A percentile compares a stretch with the other conserved stretches of the same genome.
These are phyloP conservation scores for Isatis lusitanica DNA, from an alignment of 441 rosid genomes.

Conservation along the genomic window DNA sequence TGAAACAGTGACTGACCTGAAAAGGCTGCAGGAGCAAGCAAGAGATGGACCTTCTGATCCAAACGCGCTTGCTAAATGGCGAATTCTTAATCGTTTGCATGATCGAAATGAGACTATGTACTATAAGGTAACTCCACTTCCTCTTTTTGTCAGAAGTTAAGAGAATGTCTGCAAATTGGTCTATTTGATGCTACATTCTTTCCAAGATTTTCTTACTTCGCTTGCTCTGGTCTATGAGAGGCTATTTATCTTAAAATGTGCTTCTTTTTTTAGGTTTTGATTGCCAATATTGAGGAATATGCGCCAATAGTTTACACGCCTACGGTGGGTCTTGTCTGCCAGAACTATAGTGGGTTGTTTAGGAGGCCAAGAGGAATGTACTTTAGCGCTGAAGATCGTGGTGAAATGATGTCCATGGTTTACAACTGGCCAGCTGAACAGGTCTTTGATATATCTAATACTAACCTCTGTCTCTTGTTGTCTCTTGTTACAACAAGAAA, in stretches of 20 bases:
- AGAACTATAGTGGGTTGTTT: slow-evolving; percentile 93
- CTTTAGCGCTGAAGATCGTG: slow-evolving; percentile 92
- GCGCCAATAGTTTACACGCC: slow-evolving; percentile 99
- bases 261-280: slow-evolving; percentile 59
- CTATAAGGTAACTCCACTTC: slow-evolving; percentile 54
- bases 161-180: not conserved
- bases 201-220: not conserved
- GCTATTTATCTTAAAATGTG: not conserved
- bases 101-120: slow-evolving; percentile 99
- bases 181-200: not conserved
- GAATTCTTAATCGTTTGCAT: slow-evolving; percentile 91
- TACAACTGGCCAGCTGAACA: slow-evolving; percentile 99
- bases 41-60: slow-evolving; percentile 98
- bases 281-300: slow-evolving; percentile 91
- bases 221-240: not conserved
- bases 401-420: slow-evolving; percentile 99
- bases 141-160: not conserved
- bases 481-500: not conserved
- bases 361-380: slow-evolving; percentile 99
- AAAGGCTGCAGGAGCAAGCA: slow-evolving; percentile 90
- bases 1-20: slow-evolving; percentile 76
- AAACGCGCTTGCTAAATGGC: slow-evolving; percentile 92
- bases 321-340: slow-evolving; percentile 97
- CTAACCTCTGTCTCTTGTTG: not conserved
- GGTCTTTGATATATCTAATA: slow-evolving; percentile 43